These are phyloP conservation scores for Lachnellula arida DNA, from an alignment of 2,329 filamentous ascomycete species.

Conservation along the genomic window DNA sequence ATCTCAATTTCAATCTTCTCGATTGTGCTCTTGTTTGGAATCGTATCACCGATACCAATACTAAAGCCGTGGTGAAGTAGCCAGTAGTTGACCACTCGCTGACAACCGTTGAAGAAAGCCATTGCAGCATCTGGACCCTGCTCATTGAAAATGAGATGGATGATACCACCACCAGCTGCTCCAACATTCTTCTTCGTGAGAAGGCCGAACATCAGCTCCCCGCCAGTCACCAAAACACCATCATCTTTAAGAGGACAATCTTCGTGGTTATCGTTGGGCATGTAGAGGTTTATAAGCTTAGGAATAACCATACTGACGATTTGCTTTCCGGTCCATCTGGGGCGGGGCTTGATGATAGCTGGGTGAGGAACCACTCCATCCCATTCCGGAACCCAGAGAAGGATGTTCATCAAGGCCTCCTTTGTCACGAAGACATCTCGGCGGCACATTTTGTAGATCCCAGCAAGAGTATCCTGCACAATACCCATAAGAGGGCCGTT, in stretches of 20 bases:
- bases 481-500: conserved; percentile 99
- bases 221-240: conserved; percentile 76
- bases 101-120: conserved; percentile 91
- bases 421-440: conserved; percentile 95
- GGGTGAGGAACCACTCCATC: conserved; percentile 94
- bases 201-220: conserved; percentile 85
- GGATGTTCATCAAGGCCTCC: conserved; percentile 79
- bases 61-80: conserved; percentile 91
- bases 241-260: conserved; percentile 66
- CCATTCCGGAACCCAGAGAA: conserved; percentile 94
- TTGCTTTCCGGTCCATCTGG: conserved; percentile 95
- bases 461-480: conserved; percentile 94
- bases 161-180: conserved; percentile 82
- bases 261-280: conserved; percentile 54
- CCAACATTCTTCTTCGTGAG: conserved; percentile 93
- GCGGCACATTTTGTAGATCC: conserved; percentile 93
- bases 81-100: conserved; percentile 87
- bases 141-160: conserved; percentile 96
- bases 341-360: conserved; percentile 76
- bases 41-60: conserved; percentile 92
- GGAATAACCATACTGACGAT: conserved; percentile 90
- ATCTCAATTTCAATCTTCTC: conserved; percentile 69
- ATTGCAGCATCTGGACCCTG: conserved; percentile 81
- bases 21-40: conserved; percentile 62
- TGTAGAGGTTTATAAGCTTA: conserved; percentile 73